Conservation (phyloP, 129 eudicot species). For the Chrysanthemum makinoi region DNA sequence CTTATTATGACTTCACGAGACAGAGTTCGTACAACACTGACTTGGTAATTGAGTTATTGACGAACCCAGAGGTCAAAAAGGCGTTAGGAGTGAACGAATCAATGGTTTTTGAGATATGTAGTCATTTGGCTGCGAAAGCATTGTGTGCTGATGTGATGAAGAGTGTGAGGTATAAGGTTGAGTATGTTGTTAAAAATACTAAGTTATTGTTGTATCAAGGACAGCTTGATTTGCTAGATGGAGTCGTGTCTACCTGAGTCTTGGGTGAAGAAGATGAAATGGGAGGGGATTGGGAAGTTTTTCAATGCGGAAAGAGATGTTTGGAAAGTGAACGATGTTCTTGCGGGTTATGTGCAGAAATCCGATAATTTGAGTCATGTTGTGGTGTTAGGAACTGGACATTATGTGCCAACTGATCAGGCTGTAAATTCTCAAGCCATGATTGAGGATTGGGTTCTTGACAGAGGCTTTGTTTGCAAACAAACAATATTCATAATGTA, state of each 20-base stretch:
- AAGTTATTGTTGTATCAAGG: slow-evolving; percentile 83
- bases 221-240: slow-evolving; percentile 80
- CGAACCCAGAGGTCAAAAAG: slow-evolving; percentile 45
- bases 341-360: slow-evolving; percentile 55
- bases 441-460: slow-evolving; percentile 89
- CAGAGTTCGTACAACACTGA: slow-evolving; percentile 41
- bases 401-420: slow-evolving; percentile 94
- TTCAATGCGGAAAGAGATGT: slow-evolving; percentile 61
- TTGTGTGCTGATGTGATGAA: slow-evolving; percentile 86
- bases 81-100: slow-evolving; percentile 62
- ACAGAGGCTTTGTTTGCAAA: slow-evolving; percentile 51
- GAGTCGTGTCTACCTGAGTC: slow-evolving; percentile 76
- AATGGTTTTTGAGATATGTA: slow-evolving; percentile 57
- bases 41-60: slow-evolving; percentile 50
- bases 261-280: slow-evolving; percentile 72
- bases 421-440: slow-evolving; percentile 69
- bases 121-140: slow-evolving; percentile 45
- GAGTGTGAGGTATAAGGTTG: slow-evolving; percentile 85
- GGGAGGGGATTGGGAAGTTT: slow-evolving; percentile 64
- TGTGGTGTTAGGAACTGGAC: slow-evolving; percentile 63
- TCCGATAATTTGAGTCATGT: slow-evolving; percentile 17
- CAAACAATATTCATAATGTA: slow-evolving; percentile 1
- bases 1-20: slow-evolving; percentile 72
- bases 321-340: slow-evolving; percentile 60
- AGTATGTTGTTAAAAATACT: slow-evolving; percentile 53